phyloP scores from a whole-genome alignment of 176 grass and related monocot genomes.

The Musa beccarii region DNA sequence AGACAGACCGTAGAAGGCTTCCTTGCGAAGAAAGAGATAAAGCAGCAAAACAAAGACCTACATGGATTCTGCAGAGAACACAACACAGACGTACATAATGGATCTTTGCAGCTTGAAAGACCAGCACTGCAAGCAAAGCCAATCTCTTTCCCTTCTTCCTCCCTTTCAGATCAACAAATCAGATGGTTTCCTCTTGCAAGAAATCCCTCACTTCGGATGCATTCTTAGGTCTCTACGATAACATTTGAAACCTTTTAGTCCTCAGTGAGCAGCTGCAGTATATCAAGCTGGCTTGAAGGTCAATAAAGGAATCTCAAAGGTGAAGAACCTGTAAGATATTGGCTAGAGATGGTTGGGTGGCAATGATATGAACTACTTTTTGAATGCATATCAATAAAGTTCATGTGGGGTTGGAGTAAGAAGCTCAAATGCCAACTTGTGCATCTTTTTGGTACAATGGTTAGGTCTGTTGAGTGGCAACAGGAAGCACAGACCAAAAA shows the following conservation, averaged over 20 bases:
- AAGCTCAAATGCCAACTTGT: conserved; percentile 7
- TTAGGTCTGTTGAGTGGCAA: background rate
- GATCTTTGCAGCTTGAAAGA: background rate
- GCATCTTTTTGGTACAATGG: too few relatives aligned
- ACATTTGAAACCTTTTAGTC: background rate
- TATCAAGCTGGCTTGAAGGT: conserved; percentile 25
- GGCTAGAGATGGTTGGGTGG: conserved; percentile 30
- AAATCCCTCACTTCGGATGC: background rate
- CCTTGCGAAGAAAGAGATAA: conserved; percentile 12
- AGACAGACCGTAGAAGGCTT: too few relatives aligned
- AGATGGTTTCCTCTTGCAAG: background rate
- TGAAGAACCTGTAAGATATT: background rate
- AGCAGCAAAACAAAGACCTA: conserved; percentile 5
- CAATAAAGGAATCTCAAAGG: conserved; percentile 55
- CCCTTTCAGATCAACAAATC: conserved; percentile 25
- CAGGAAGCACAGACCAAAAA: background rate
- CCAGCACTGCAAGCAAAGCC: conserved; percentile 10
- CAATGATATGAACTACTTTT: conserved; percentile 37
- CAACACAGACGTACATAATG: too few relatives aligned
- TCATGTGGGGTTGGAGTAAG: conserved; percentile 17
- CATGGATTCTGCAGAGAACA: too few relatives aligned
- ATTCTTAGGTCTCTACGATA: background rate
- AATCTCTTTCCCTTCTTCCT: conserved; percentile 20
- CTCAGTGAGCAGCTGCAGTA: background rate
- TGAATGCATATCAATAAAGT: conserved; percentile 3